Conservation (phyloP, 129 eudicot genomes). For the Helichrysum umbraculigerum region DNA sequence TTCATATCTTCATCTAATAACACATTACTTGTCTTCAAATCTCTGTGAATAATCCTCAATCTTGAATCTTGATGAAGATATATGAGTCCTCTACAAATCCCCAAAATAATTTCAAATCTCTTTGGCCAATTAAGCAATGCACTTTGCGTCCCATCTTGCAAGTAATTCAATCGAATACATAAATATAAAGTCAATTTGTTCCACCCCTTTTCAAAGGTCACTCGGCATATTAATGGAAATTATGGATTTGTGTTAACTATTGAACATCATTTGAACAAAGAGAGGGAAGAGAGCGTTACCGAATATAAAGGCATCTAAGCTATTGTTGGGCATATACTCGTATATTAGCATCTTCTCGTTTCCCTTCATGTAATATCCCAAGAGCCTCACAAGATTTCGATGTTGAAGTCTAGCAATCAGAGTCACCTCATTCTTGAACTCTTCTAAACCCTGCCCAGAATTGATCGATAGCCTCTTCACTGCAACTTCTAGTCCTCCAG, state of each 20-base stretch:
- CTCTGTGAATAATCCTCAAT: slow-evolving; percentile 55
- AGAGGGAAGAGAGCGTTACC: slow-evolving; percentile 31
- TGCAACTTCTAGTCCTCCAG: slow-evolving; percentile 54
- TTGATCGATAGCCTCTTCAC: slow-evolving; percentile 62
- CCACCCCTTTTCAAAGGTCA: neutral
- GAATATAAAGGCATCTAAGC: slow-evolving; percentile 56
- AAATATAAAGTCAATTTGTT: neutral
- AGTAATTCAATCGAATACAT: neutral
- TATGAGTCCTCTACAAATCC: slow-evolving; percentile 53
- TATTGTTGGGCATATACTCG: slow-evolving; percentile 57
- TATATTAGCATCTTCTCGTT: slow-evolving; percentile 53
- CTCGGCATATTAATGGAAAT: neutral
- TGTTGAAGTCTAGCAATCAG: slow-evolving; percentile 68
- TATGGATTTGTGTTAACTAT: too few species aligned
- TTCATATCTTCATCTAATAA: slow-evolving; percentile 46
- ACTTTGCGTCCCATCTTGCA: slow-evolving; percentile 39
- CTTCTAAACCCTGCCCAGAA: slow-evolving; percentile 60
- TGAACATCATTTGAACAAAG: neutral
- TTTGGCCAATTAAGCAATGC: slow-evolving; percentile 43
- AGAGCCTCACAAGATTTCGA: slow-evolving; percentile 56
- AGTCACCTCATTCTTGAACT: slow-evolving; percentile 57
- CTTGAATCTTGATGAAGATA: slow-evolving; percentile 72
- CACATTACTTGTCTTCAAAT: slow-evolving; percentile 51
- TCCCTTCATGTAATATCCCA: slow-evolving; percentile 57
- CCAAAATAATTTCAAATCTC: slow-evolving; percentile 50